Base-by-base conservation (phyloP, 192 early-diverging fungal species). In the Lunasporangiospora selenospora region DNA sequence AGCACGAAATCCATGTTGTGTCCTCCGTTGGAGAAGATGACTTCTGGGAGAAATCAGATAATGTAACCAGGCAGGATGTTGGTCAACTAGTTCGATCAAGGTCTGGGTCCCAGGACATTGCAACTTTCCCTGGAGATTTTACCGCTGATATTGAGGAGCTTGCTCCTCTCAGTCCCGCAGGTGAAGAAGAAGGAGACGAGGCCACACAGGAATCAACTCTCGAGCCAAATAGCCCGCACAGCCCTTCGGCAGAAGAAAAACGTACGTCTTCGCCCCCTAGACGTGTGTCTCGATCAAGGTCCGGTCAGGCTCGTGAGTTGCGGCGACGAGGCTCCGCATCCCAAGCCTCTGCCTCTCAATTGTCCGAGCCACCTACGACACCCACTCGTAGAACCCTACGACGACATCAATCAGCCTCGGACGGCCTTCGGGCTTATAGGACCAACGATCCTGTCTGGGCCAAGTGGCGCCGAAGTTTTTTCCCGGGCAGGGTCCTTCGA, bases 361-460 rank as follows among this genome's bases (percentile, higher is more conserved):
- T n/a, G n/a, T n/a, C n/a, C n/a, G n/a, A n/a, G n/a, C n/a, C 24
- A 18, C 31, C 67, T 0, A 18, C 58, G 10, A 15, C 58, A 8
- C 45, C 52, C 16, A 41, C 58, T 10, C 33, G 67, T 12, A 34
- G 51, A n/a, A 48, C 52, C 33, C 30, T 57, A 11, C 60, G 69
- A 0, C 49, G 69, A 13, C 36, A 45, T 0, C 34, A 33, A 15
- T 73, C 69, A 5, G n/a, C 34, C 12, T 34, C 43, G 3, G 60
- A 73, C 24, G 42, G 33, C 0, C 13, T 58, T 27, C 55, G 61
- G 6, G 13, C 21, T 0, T 73, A 63, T 37, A 62, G 53, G 37
- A 21, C 19, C 2, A 36, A 53, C 37, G 69, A 57, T 26, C 16
- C 60, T 13, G 69, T 73, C 16, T 73, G 69, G 69, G 69, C 60